These are phyloP conservation scores for Pyrus hybrid DNA, from an alignment of 331 rosid species.

Conservation along the genomic window DNA sequence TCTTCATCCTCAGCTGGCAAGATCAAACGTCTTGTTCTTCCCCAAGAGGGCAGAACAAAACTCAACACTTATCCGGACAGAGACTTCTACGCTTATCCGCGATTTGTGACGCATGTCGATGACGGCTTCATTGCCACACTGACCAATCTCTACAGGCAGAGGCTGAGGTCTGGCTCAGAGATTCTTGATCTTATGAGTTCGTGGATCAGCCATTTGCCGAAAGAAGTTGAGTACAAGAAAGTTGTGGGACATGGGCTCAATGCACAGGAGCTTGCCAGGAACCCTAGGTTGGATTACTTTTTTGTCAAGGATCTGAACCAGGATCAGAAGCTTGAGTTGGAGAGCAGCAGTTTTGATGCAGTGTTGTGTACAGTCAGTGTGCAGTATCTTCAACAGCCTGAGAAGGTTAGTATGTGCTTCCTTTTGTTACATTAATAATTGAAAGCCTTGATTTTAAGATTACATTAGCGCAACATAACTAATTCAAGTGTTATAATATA, in stretches of 20 bases:
- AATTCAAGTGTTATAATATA: too few relatives aligned
- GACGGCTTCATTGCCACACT: constrained; percentile 62
- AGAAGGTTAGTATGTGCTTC: constrained; percentile 41
- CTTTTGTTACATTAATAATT: neutral
- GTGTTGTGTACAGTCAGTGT: constrained; percentile 80
- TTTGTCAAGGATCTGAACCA: constrained; percentile 72
- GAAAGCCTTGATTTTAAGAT: too few relatives aligned
- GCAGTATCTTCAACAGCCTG: constrained; percentile 93
- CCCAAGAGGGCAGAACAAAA: constrained; percentile 58
- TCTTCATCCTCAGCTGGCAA: constrained; percentile 40
- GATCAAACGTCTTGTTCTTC: constrained; percentile 55
- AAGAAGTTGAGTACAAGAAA: constrained; percentile 41
- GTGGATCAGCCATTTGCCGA: constrained; percentile 79
- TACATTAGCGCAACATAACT: too few relatives aligned
- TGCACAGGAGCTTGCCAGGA: constrained; percentile 73
- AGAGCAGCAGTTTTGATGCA: constrained; percentile 58
- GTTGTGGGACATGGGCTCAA: constrained; percentile 88
- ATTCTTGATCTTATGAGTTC: constrained; percentile 90
- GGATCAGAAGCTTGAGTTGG: constrained; percentile 55
- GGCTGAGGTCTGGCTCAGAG: constrained; percentile 37
- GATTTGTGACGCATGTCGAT: constrained; percentile 76
- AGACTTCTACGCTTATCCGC: constrained; percentile 70
- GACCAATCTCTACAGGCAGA: constrained; percentile 52
- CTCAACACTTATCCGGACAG: constrained; percentile 46
- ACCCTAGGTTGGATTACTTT: constrained; percentile 57